Percentiles rank a stretch among this genome's conserved stretches.
These are phyloP conservation scores for Suillus cothurnatus DNA, from an alignment of 768 basidiomycete species.

Conservation along the genomic window DNA sequence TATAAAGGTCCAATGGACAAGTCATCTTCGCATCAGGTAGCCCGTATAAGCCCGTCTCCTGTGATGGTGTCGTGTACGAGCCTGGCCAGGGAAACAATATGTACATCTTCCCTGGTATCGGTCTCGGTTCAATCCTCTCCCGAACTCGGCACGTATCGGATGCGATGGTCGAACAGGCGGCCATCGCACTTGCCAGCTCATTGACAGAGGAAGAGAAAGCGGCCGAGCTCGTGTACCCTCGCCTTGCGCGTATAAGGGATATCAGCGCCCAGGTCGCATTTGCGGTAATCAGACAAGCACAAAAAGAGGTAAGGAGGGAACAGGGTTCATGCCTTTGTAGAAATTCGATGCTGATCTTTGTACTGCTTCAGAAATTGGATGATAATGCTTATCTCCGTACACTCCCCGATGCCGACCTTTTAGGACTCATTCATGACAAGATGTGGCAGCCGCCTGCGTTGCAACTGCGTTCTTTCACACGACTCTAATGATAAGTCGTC, in stretches of 20 bases:
- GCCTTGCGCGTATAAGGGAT: constrained; percentile 64
- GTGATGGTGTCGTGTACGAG: constrained; percentile 50
- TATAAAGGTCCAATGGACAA: constrained; percentile 57
- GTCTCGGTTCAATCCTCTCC: constrained; percentile 62
- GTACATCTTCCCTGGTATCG: constrained; percentile 68
- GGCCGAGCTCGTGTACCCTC: constrained; percentile 65
- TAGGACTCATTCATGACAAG: constrained; percentile 52
- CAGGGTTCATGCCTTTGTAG: background rate
- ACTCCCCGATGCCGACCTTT: constrained; percentile 47
- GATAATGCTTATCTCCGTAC: constrained; percentile 48
- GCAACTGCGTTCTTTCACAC: constrained; percentile 9
- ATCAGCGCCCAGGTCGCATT: constrained; percentile 64
- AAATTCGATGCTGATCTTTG: constrained; percentile 7
- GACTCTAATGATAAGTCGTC: constrained; percentile 18
- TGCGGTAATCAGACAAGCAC: constrained; percentile 65
- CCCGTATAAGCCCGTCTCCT: constrained; percentile 60
- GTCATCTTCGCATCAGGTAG: constrained; percentile 76
- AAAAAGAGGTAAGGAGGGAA: constrained; percentile 52
- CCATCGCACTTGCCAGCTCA: constrained; percentile 61
- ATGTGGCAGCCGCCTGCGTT: constrained; percentile 52
- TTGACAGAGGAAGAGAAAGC: constrained; percentile 56
- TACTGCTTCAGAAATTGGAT: constrained; percentile 41
- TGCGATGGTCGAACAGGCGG: constrained; percentile 66
- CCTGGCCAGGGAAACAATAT: constrained; percentile 85
- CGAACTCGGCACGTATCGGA: constrained; percentile 63